These are phyloP conservation scores for Lupinus albus DNA, from an alignment of 306 rosid species.

Conservation along the genomic window DNA sequence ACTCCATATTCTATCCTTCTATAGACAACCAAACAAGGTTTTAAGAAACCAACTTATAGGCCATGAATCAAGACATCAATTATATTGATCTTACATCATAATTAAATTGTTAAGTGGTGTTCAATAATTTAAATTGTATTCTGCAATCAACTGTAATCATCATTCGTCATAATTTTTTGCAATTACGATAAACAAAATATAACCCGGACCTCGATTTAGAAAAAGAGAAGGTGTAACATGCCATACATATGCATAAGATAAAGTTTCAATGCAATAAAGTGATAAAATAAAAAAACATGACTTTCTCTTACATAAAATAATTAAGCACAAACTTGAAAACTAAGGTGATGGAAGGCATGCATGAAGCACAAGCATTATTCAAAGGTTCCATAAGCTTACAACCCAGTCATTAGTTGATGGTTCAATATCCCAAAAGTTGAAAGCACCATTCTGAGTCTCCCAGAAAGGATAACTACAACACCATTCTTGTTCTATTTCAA, in stretches of 20 bases:
- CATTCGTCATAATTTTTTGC: too few relatives aligned
- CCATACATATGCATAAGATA: background rate
- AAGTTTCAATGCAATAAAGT: background rate
- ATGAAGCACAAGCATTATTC: background rate
- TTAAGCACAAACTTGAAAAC: background rate
- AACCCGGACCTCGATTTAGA: too few relatives aligned
- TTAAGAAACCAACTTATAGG: too few relatives aligned
- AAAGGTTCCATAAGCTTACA: background rate
- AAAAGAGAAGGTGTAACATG: background rate
- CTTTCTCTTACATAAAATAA: background rate
- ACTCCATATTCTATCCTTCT: too few relatives aligned
- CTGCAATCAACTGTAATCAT: too few relatives aligned
- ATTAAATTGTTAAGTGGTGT: too few relatives aligned
- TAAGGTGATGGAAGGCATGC: background rate
- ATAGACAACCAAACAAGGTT: too few relatives aligned
- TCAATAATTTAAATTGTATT: too few relatives aligned
- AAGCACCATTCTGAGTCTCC: background rate
- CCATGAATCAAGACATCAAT: too few relatives aligned
- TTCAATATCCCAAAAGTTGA: slow-evolving; percentile 1
- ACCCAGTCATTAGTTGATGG: background rate
- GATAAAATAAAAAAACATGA: background rate
- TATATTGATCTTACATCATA: too few relatives aligned
- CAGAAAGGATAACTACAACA: background rate
- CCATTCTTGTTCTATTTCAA: background rate
- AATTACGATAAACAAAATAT: too few relatives aligned